Percentiles rank a stretch among this genome's conserved stretches.
Conservation (phyloP, 1,284 basidiomycete species). For the Puccinia hordei region DNA sequence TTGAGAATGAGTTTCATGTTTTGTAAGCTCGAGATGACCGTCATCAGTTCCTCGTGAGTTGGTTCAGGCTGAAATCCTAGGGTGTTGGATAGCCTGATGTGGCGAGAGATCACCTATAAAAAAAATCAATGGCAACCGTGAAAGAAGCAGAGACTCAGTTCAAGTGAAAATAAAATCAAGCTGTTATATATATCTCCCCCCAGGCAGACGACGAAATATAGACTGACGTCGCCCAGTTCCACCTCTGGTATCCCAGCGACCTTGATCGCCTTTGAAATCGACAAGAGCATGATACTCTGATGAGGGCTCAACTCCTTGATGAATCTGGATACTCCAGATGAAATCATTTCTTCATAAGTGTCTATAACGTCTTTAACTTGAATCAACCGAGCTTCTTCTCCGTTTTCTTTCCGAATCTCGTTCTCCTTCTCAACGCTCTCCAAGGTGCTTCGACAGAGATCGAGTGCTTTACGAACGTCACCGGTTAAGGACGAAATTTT, state of each 20-base stretch:
- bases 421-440: constrained; percentile 62
- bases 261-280: constrained; percentile 64
- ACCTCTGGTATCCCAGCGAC: constrained; percentile 45
- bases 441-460: constrained; percentile 77
- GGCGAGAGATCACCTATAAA: constrained; percentile 36
- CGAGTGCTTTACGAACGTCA: constrained; percentile 88
- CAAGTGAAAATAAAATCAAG: no score
- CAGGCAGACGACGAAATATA: background rate
- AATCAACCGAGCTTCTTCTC: constrained; percentile 63
- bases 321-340: constrained; percentile 65
- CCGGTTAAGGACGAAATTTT: constrained; percentile 90
- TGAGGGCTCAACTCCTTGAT: constrained; percentile 78
- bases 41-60: constrained; percentile 41
- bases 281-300: constrained; percentile 84
- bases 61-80: constrained; percentile 37
- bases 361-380: constrained; percentile 73
- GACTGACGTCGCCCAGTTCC: constrained; percentile 45
- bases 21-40: constrained; percentile 32
- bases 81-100: constrained; percentile 37
- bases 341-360: constrained; percentile 64
- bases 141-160: no score
- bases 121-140: background rate
- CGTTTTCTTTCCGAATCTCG: constrained; percentile 61
- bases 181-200: no score
- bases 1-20: constrained; percentile 45